Evolutionary conservation across 164 flowering plant genomes (phyloP), one percentile per base, ranked within the genome.

Genomic region (Pachysandra terminalis): DNA sequence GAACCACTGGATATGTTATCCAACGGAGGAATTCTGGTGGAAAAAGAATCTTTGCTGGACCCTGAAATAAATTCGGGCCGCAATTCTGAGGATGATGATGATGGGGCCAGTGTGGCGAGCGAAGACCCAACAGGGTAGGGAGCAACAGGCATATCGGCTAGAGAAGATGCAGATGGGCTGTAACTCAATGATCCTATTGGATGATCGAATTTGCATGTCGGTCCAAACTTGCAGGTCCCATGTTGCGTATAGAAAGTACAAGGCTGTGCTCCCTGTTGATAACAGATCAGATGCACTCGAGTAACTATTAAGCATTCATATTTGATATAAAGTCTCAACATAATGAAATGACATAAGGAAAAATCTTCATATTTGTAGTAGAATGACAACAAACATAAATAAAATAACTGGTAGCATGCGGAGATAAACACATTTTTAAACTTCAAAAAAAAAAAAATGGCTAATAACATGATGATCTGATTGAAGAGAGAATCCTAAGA

Each of bases 141-240:
- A 71, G 96, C 93, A 56, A 90, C 93, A n/a, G 99, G 93, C 85
- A 91, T 81, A 75, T 93, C 98, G 63, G 90, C 75, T 49, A 93
- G 91, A 68, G 98, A 96, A 32, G 99, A 96, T 49, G 97, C 96
- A 58, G 99, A 96, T 24, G 99, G 93, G 65, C 95, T 87, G 83
- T 91, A 91, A 71, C 88, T 86, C 66, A 93, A 68, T n/a, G 81
- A 64, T 61, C 85, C 88, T 87, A 83, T 82, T 35, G 96, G 89
- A 67, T 93, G 98, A 73, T 93, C 93, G 64, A 80, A 93, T 79
- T 83, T 90, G 89, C 98, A 93, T 13, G 91, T 79, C 2, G 85
- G 80, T 24, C 98, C 98, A 72, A 80, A 93, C 78, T 86, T 93
- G 87, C 98, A 93, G n/a, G 74, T 74, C 61, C 98, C 98, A 55